Conservation (phyloP, 78 protist genomes). For the Tieghemostelium lacteum region DNA sequence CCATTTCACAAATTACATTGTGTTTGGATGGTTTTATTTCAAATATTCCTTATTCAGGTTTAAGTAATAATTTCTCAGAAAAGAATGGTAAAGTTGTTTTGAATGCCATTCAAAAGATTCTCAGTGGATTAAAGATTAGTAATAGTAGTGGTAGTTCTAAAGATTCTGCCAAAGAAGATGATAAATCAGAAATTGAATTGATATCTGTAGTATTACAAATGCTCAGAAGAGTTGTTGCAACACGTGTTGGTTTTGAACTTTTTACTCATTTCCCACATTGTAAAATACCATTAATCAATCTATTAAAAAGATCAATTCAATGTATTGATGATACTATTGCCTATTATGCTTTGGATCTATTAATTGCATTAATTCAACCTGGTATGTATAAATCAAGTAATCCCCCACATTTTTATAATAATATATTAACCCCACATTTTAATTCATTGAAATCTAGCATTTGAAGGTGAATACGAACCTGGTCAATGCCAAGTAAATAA, state of each 20-base stretch:
- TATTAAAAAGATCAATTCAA: constrained; percentile 48
- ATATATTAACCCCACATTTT: constrained; percentile 5
- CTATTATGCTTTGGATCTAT: constrained; percentile 52
- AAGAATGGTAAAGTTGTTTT: constrained; percentile 67
- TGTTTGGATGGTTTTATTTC: constrained; percentile 65
- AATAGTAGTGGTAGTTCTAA: neutral
- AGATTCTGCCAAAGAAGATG: neutral
- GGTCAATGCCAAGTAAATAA: constrained; percentile 60
- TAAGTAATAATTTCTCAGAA: constrained; percentile 37
- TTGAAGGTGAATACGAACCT: constrained; percentile 58
- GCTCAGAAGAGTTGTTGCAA: constrained; percentile 62
- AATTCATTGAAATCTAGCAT: neutral
- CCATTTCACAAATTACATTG: constrained; percentile 46
- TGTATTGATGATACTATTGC: constrained; percentile 68
- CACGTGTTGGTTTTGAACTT: constrained; percentile 75
- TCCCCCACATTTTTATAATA: neutral
- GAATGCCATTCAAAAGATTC: constrained; percentile 39
- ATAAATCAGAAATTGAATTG: constrained; percentile 29
- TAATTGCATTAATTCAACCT: constrained; percentile 59
- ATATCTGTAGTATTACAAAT: constrained; percentile 64
- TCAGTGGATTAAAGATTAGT: constrained; percentile 10
- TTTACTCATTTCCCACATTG: constrained; percentile 78
- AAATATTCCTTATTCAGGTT: constrained; percentile 56
- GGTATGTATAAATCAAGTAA: neutral
- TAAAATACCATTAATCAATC: constrained; percentile 54